A percentile compares a stretch with the other conserved stretches of the same genome.
Conservation (phyloP, 257 asterid species). For the Ophiorrhiza pumila region DNA sequence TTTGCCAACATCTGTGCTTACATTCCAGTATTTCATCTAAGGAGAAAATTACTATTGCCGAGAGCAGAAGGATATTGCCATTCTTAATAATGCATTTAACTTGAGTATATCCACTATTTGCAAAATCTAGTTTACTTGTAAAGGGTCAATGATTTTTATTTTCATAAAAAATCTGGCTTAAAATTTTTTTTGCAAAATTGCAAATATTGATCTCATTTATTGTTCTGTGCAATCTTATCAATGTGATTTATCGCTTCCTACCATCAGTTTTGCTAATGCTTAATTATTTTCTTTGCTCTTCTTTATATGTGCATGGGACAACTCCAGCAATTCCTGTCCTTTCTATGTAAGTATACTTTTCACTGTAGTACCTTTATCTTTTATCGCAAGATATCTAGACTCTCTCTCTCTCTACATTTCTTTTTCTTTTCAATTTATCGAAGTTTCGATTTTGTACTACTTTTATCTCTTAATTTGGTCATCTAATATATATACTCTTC, state of each 20-base stretch:
- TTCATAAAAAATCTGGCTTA: background rate
- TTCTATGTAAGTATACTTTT: conserved; percentile 69
- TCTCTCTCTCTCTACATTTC: background rate
- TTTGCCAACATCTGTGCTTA: background rate
- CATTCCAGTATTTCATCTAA: background rate
- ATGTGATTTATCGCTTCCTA: background rate
- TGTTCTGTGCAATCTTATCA: background rate
- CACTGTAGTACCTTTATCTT: conserved; percentile 6
- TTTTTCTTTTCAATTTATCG: background rate
- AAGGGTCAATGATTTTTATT: background rate
- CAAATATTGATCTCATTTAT: background rate
- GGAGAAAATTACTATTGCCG: background rate
- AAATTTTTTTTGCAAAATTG: too few species aligned
- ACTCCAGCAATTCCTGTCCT: conserved; percentile 93
- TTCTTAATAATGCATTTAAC: background rate
- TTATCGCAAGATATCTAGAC: too few species aligned
- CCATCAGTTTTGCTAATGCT: conserved; percentile 5
- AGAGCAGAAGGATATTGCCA: background rate
- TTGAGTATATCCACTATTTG: background rate
- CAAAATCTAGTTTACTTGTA: background rate
- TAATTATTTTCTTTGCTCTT: conserved; percentile 27
- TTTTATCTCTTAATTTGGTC: background rate
- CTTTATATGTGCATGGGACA: conserved; percentile 28
- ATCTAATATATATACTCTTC: background rate
- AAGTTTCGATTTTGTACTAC: background rate